Evolutionary conservation across 2,329 filamentous ascomycete genomes (phyloP).

Genomic region (Clarireedia monteithiana): DNA sequence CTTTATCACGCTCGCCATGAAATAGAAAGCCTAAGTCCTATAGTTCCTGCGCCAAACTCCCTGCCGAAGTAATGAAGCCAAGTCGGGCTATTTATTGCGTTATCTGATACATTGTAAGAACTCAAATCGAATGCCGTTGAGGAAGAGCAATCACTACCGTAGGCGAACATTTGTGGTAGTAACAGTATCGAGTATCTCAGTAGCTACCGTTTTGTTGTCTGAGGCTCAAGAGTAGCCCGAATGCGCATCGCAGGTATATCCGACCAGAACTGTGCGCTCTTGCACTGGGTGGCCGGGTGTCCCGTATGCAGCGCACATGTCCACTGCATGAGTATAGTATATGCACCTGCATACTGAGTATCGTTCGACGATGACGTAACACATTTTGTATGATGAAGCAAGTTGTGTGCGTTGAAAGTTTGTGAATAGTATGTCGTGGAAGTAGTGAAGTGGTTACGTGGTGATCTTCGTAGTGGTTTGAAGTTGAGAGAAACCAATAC

Average conservation of each 20-base stretch:
- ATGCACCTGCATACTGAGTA: slow-evolving; percentile 65
- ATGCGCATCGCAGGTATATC: slow-evolving; percentile 47
- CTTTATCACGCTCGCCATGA: not conserved
- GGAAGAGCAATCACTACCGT: not conserved
- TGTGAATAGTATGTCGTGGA: not conserved
- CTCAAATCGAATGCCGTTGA: not conserved
- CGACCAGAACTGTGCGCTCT: slow-evolving; percentile 62
- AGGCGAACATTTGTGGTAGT: not conserved
- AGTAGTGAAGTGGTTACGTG: not conserved
- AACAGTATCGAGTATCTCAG: no score
- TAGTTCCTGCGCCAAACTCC: not conserved
- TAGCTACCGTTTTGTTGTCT: not conserved
- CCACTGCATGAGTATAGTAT: slow-evolving; percentile 60
- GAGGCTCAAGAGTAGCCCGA: not conserved
- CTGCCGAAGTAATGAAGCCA: not conserved
- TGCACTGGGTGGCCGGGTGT: slow-evolving; percentile 53
- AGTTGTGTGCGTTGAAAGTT: not conserved
- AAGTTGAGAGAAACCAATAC: no score
- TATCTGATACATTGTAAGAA: not conserved
- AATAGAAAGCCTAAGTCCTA: not conserved
- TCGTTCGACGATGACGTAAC: slow-evolving; percentile 58
- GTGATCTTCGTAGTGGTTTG: not conserved
- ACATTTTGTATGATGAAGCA: slow-evolving; percentile 42
- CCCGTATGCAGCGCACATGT: slow-evolving; percentile 56
- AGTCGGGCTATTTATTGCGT: not conserved